Evolutionary conservation across 441 rosid genomes (phyloP), one percentile per base, ranked within the genome.

Genomic region (Gossypium laxum): DNA sequence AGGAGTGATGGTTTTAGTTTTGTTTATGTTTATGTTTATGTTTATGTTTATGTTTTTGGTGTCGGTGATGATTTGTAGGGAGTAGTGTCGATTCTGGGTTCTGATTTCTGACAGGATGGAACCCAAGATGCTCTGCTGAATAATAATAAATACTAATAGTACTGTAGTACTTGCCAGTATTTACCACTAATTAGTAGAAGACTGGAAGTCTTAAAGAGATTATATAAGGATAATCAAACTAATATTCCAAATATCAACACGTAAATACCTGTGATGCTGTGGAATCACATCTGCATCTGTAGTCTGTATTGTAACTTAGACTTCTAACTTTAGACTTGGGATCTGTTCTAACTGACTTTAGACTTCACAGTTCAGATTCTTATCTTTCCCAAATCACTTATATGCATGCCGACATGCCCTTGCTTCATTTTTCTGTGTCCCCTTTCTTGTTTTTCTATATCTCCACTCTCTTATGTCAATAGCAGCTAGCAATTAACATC

Each of bases 341-440:
- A 62, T 62, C 28, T 2, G 8, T 62, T 62, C 50, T 32, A 47
- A 74, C 81, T 68, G 72, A 28, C 72, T 21, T 22, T 22, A 21
- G 60, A 55, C 60, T 55, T 21, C 60, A 56, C n/a, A 22, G 6
- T 59, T 73, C 51, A 76, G 65, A 79, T 76, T 82, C 82, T 73
- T 38, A 0, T 43, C 11, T 45, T 12, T 0, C 12, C 15, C 5
- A 54, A 73, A 74, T 76, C 81, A 80, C 85, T 22, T 56, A 41
- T 50, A 15, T 82, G 76, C 72, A 18, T 84, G 76, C 32, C 32
- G 5, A 0, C 32, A 28, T 28, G 5, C 72, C 87, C 86, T 65
- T 70, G 70, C 38, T 51, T 14, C 45, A 5, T 72, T 75, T 12
- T 22, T 48, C 4, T 72, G 17, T 30, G 55, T 0, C 10, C 18